Conservation (phyloP, 108 stramenopile genomes). For the Parmales sp. region DNA sequence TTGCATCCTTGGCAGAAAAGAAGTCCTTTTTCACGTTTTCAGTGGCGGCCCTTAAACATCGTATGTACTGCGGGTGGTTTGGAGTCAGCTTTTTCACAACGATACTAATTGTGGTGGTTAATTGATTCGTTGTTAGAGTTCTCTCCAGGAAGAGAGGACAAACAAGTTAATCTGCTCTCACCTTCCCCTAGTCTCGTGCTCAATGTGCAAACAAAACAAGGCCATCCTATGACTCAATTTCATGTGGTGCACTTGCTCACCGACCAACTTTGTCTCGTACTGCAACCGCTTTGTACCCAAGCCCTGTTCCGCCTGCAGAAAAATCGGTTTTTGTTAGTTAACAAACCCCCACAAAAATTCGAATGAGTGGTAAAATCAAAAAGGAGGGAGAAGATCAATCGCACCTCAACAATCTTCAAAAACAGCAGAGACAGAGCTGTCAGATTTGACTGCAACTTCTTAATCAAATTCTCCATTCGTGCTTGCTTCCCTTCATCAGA, state of each 20-base stretch:
- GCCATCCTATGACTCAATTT: not conserved
- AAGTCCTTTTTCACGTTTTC: conserved; percentile 33
- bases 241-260: not conserved
- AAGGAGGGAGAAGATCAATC: too few species aligned
- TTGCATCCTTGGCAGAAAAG: conserved; percentile 11
- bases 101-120: too few species aligned
- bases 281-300: not conserved
- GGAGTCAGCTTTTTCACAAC: conserved; percentile 6
- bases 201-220: not conserved
- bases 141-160: too few species aligned
- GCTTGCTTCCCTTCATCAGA: not conserved
- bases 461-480: not conserved
- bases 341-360: too few species aligned
- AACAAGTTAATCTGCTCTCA: too few species aligned
- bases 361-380: too few species aligned
- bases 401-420: not conserved
- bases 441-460: not conserved
- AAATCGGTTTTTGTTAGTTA: too few species aligned
- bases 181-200: not conserved
- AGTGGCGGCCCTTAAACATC: conserved; percentile 31
- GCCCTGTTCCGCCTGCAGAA: not conserved
- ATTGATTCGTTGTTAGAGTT: too few species aligned
- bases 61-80: conserved; percentile 25
- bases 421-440: not conserved
- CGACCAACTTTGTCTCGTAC: not conserved